These are phyloP conservation scores for Syzygium aqueum DNA, from an alignment of 345 rosid genomes.

Conservation along the genomic window DNA sequence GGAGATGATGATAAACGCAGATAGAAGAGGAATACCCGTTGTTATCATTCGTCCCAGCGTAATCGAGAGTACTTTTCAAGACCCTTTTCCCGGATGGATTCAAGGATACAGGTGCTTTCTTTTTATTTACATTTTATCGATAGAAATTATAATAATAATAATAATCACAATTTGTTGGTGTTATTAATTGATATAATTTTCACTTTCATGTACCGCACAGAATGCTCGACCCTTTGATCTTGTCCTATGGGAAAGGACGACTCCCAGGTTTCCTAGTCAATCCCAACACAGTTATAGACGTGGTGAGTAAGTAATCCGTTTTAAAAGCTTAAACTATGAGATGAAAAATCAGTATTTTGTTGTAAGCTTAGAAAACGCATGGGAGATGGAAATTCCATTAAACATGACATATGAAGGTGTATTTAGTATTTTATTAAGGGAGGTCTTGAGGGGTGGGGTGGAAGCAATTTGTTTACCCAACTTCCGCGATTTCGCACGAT, in stretches of 20 bases:
- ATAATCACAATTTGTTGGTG: too few relatives aligned
- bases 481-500: background rate
- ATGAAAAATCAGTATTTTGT: too few relatives aligned
- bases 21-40: constrained; percentile 9
- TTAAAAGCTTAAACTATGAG: background rate
- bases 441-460: background rate
- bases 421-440: background rate
- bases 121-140: background rate
- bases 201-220: background rate
- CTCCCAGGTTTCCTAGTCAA: constrained; percentile 16
- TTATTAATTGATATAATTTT: background rate
- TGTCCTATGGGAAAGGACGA: constrained; percentile 23
- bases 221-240: constrained; percentile 23
- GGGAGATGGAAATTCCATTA: background rate
- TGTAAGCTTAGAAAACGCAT: background rate
- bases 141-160: background rate
- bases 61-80: constrained; percentile 11
- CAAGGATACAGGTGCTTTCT: constrained; percentile 10
- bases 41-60: constrained; percentile 24
- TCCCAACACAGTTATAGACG: constrained; percentile 5
- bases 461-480: background rate
- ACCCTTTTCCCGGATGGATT: constrained; percentile 30
- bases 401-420: background rate
- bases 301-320: background rate
- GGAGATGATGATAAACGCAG: constrained; percentile 10